These are phyloP conservation scores for Thielaviopsis punctulata DNA, from an alignment of 2,329 filamentous ascomycete species.

Conservation along the genomic window DNA sequence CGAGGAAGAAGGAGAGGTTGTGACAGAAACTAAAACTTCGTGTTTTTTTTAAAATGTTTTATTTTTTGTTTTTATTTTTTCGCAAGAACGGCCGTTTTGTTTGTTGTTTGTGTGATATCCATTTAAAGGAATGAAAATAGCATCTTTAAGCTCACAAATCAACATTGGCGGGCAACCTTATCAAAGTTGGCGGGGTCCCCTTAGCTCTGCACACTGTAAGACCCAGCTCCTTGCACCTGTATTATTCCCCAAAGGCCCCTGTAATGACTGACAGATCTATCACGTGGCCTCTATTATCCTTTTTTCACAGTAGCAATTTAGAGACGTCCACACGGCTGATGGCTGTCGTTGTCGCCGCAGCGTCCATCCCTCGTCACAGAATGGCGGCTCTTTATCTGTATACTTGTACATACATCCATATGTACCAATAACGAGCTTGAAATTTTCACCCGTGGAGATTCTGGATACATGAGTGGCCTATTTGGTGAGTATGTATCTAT, in stretches of 20 bases:
- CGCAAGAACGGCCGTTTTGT: background rate
- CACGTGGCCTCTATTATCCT: background rate
- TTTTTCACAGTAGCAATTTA: background rate
- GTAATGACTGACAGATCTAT: background rate
- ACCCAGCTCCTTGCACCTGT: background rate
- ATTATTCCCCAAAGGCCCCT: background rate
- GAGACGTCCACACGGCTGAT: background rate
- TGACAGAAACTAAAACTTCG: background rate
- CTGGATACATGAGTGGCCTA: background rate
- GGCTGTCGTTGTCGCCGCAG: background rate
- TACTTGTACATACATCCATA: too few species aligned
- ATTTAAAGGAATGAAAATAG: background rate
- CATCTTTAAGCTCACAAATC: background rate
- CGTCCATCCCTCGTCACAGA: background rate
- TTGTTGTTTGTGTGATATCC: background rate
- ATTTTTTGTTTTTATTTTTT: background rate
- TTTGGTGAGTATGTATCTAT: background rate
- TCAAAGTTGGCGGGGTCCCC: background rate
- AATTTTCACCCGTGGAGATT: background rate
- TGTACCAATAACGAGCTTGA: background rate
- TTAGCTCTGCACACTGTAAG: background rate
- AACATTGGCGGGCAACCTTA: background rate
- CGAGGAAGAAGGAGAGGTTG: background rate
- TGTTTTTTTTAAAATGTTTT: too few species aligned
- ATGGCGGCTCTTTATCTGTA: background rate